phyloP scores from a whole-genome alignment of 2,329 filamentous ascomycete species.

The Sarocladium brachiariae region DNA sequence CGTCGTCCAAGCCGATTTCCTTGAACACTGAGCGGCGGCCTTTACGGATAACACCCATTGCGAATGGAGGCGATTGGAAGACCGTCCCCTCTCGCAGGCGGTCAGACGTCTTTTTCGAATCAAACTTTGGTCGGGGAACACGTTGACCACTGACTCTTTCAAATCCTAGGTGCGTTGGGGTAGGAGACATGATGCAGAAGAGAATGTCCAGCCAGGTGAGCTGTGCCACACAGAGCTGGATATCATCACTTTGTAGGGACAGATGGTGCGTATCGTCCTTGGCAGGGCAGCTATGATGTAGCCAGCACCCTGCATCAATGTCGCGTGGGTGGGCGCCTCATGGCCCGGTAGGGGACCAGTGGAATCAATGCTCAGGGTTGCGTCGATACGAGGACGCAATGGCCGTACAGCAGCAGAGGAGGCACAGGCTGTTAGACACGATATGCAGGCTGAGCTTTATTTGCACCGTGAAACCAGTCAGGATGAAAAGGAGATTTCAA shows the following conservation, averaged over 20 bases:
- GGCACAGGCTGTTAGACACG: neutral
- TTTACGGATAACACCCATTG: conserved; percentile 38
- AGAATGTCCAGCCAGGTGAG: neutral
- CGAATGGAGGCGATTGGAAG: conserved; percentile 29
- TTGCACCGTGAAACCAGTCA: neutral
- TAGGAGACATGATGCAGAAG: neutral
- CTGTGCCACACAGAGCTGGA: neutral
- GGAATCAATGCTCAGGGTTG: neutral
- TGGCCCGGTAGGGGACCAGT: neutral
- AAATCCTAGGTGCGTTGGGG: neutral
- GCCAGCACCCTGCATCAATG: conserved; percentile 9
- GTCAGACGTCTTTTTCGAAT: conserved; percentile 43
- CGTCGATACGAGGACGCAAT: neutral
- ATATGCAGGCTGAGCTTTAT: neutral
- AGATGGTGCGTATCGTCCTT: neutral
- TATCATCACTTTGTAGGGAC: neutral
- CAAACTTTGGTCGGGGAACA: conserved; percentile 37
- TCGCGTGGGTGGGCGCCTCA: conserved; percentile 7
- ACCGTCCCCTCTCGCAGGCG: conserved; percentile 42
- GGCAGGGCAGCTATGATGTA: conserved; percentile 10
- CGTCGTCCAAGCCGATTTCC: conserved; percentile 40
- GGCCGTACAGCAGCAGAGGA: neutral
- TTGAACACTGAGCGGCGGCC: conserved; percentile 46
- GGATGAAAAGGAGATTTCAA: neutral
- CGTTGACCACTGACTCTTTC: conserved; percentile 1